phyloP scores from a whole-genome alignment of 2,329 filamentous ascomycete species.

The Xylariomycetidae sp. region DNA sequence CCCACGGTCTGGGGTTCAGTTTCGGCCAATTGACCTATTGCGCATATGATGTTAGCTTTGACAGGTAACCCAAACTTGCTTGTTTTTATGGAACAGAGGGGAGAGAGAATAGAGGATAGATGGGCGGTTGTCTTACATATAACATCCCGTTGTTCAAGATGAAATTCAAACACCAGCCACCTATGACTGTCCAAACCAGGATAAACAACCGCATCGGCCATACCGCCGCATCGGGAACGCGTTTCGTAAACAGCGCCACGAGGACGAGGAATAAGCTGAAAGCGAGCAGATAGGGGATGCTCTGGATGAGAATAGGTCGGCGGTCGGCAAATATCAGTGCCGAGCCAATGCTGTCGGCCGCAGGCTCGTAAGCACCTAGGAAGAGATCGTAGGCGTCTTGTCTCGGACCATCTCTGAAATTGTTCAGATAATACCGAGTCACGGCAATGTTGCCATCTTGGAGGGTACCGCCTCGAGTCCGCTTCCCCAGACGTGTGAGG shows the following conservation, averaged over 20 bases:
- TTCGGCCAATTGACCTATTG: conserved; percentile 99
- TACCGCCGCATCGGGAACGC: conserved; percentile 67
- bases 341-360: conserved; percentile 64
- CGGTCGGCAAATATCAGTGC: conserved; percentile 77
- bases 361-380: conserved; percentile 77
- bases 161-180: conserved; percentile 70
- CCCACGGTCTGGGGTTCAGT: conserved; percentile 82
- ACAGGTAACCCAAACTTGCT: too few species aligned
- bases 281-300: conserved; percentile 85
- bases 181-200: conserved; percentile 69
- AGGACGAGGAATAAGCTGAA: conserved; percentile 82
- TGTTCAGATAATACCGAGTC: conserved; percentile 87
- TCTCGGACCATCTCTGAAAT: conserved; percentile 87
- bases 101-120: conserved; percentile 6
- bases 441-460: conserved; percentile 86
- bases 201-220: conserved; percentile 80
- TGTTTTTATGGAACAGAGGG: conserved; percentile 14
- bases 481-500: conserved; percentile 86
- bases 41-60: too few species aligned
- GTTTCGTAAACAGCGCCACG: conserved; percentile 67
- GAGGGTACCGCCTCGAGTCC: conserved; percentile 78
- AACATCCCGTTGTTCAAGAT: conserved; percentile 83
- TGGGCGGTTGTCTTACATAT: conserved; percentile 63
- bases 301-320: conserved; percentile 81
- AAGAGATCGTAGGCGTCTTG: conserved; percentile 97